A percentile compares a stretch with the other conserved stretches of the same genome.
Evolutionary conservation across 345 rosid species (phyloP).

Genomic region (Eucalyptus caleyi): DNA sequence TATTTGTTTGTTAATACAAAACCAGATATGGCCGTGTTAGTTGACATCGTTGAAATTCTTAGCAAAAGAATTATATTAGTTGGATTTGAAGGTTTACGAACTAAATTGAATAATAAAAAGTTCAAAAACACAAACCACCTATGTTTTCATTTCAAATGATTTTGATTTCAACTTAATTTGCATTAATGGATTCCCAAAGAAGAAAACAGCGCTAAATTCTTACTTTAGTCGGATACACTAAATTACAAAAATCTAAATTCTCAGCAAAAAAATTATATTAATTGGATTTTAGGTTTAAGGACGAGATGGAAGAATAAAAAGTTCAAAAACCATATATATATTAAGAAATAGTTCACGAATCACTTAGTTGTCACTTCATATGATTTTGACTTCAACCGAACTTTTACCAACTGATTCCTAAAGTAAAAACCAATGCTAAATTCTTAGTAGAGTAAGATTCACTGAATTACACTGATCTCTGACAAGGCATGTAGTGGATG

Average conservation of each 20-base stretch:
- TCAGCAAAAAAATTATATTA: not conserved
- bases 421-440: not conserved
- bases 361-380: not conserved
- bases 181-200: not conserved
- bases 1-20: not conserved
- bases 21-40: not conserved
- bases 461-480: not conserved
- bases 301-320: not conserved
- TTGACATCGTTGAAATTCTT: not conserved
- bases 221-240: not conserved
- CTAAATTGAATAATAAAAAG: fast-evolving
- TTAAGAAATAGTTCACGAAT: not conserved
- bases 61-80: not conserved
- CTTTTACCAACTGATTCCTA: not conserved
- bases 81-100: not conserved
- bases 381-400: not conserved
- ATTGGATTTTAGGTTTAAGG: not conserved
- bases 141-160: fast-evolving
- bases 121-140: fast-evolving
- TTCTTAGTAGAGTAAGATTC: not conserved
- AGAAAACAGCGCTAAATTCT: fast-evolving
- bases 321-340: not conserved
- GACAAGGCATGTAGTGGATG: not conserved
- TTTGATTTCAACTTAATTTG: not conserved
- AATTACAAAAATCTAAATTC: not conserved